Base-by-base conservation (phyloP, 371 early-diverging fungal species). In the Entomophthora muscae region DNA sequence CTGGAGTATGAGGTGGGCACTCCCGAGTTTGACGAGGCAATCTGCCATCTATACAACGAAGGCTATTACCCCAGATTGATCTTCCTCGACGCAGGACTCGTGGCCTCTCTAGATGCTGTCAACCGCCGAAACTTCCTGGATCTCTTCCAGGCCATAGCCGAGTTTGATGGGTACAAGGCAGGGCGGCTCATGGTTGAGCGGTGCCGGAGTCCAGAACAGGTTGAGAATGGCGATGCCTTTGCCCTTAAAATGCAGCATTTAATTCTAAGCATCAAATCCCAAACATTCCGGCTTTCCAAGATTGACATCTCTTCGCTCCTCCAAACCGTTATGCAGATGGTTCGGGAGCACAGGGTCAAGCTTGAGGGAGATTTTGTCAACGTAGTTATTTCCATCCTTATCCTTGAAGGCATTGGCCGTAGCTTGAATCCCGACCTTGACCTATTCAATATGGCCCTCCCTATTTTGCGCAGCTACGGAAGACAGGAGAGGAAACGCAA, bases 311-410 rank as follows among this genome's bases (percentile, higher is more conserved):
- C 81, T 0, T 83, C 84, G 61, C 72, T 95, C n/a, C 72, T 98
- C 33, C 67, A 70, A 21, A 78, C 77, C 3, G 91, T 91, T 0
- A 83, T 92, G 79, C 71, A 77, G 33, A 85, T 89, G 82, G 94
- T 95, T 1, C 78, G 95, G 12, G 69, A 78, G 5, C 93, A 98
- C 70, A 93, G 89, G 63, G 93, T 97, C 3, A 83, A 85, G 58
- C 73, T 97, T 57, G 96, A 95, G 66, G 91, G 92, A 0, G 93
- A 92, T 61, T 98, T 93, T 77, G 84, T 87, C 31, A 95, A 94
- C 71, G 83, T 95, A 1, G 83, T 89, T 3, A 86, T 98, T 33
- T 83, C 89, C 17, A 85, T 92, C 66, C 78, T 94, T 75, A 73
- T 95, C 53, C 68, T 95, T 12, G 98, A 98, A 72, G 98, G 98